Percentiles rank a stretch among this genome's conserved stretches.
phyloP scores from a whole-genome alignment of 2,329 filamentous ascomycete genomes.

The Penicillium carneum region DNA sequence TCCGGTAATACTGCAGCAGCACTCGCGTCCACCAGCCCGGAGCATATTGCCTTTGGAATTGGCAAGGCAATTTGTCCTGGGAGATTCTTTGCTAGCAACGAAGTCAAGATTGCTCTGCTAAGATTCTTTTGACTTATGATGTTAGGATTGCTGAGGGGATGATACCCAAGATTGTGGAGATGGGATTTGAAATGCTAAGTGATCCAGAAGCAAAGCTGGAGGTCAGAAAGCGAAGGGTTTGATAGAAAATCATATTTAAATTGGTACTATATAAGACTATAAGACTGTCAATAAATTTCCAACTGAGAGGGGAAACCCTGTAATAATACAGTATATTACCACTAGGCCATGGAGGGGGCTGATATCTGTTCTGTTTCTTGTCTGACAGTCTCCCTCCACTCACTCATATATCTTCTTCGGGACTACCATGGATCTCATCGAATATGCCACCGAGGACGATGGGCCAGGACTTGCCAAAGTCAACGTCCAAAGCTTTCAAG shows the following conservation, averaged over 20 bases:
- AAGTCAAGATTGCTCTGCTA: conserved; percentile 37
- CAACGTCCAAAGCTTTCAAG: conserved; percentile 57
- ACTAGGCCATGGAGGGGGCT: too few species aligned
- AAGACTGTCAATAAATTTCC: too few species aligned
- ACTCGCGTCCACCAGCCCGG: not conserved
- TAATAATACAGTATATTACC: too few species aligned
- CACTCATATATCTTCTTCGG: not conserved
- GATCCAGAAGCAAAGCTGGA: conserved; percentile 1
- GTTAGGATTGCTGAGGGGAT: not conserved
- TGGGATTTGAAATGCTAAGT: conserved; percentile 5
- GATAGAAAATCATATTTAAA: not conserved
- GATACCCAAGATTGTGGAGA: not conserved
- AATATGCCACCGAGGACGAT: conserved; percentile 54
- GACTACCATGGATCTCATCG: conserved; percentile 35
- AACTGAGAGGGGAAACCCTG: too few species aligned
- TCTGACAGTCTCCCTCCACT: not conserved
- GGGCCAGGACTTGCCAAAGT: conserved; percentile 52
- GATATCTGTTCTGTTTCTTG: too few species aligned
- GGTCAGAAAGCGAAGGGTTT: not conserved
- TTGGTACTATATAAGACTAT: too few species aligned
- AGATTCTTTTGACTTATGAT: conserved; percentile 4
- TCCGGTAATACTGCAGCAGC: not conserved
- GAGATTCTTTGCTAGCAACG: conserved; percentile 39
- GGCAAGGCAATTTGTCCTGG: conserved; percentile 41
- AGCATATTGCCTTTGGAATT: conserved; percentile 35